Evolutionary conservation across 371 early-diverging fungal species (phyloP).

Genomic region (Circinella minor): DNA sequence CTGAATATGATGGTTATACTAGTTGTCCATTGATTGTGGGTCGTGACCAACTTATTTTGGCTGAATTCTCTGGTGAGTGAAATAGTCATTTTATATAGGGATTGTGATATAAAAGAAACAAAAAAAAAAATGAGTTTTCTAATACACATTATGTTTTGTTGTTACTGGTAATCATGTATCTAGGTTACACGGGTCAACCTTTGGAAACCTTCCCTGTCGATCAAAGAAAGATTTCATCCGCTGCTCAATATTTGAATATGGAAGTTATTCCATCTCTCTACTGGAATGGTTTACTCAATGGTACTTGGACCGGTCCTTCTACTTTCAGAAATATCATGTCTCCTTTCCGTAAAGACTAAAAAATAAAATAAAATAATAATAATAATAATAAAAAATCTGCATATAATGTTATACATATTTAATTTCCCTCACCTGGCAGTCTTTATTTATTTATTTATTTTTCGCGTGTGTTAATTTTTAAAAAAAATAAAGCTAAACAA

Average conservation of each 20-base stretch:
- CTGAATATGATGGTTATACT: conserved; percentile 84
- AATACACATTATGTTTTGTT: no score
- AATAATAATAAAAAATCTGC: not conserved
- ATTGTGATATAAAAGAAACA: not conserved
- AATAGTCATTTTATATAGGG: not conserved
- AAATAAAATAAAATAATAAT: not conserved
- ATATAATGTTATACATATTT: not conserved
- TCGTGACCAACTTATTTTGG: conserved; percentile 79
- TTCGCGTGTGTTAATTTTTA: no score
- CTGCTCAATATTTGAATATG: conserved; percentile 74
- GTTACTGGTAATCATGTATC: no score
- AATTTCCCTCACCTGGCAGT: not conserved
- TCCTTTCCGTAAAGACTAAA: conserved; percentile 28
- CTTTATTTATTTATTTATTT: no score
- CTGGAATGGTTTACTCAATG: conserved; percentile 80
- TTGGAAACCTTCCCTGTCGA: conserved; percentile 87
- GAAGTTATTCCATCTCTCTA: conserved; percentile 77
- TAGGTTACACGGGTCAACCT: conserved; percentile 78
- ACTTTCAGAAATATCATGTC: conserved; percentile 60
- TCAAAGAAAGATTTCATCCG: conserved; percentile 71
- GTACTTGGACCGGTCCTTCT: conserved; percentile 81
- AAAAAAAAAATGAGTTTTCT: no score
- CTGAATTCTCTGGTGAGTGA: conserved; percentile 70
- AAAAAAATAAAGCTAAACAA: no score
- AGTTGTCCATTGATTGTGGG: conserved; percentile 81